Conservation (phyloP, 148 eudicot genomes). For the Pouteria glomerata region DNA sequence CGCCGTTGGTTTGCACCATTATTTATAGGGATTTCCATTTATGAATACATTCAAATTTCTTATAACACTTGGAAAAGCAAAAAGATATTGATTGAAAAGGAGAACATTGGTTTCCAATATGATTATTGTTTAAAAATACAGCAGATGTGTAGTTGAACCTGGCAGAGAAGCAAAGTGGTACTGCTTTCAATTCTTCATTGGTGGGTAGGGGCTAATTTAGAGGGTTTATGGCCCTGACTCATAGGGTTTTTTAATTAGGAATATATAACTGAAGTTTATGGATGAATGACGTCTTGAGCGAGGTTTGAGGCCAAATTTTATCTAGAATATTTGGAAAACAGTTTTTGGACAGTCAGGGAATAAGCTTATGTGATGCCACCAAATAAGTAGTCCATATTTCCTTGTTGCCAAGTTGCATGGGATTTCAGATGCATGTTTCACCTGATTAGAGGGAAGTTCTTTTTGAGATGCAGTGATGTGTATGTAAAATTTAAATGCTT, state of each 20-base stretch:
- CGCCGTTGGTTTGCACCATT: background rate
- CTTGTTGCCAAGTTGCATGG: too few species aligned
- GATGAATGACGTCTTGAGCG: background rate
- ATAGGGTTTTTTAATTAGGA: background rate
- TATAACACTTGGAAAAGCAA: background rate
- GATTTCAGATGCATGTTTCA: too few species aligned
- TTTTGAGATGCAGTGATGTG: background rate
- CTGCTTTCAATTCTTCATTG: background rate
- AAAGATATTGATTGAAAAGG: background rate
- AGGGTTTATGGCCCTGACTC: background rate
- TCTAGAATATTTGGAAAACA: too few species aligned
- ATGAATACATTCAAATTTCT: background rate
- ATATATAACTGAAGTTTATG: background rate
- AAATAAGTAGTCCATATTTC: too few species aligned
- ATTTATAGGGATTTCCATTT: background rate
- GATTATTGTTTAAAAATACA: background rate
- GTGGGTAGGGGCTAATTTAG: background rate
- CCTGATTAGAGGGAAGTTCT: too few species aligned
- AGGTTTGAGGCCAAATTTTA: too few species aligned
- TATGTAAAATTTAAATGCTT: background rate
- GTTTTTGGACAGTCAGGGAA: too few species aligned
- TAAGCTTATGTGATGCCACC: too few species aligned
- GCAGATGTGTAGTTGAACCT: background rate
- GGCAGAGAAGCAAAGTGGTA: background rate
- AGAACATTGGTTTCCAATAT: constrained; percentile 2